phyloP scores from a whole-genome alignment of 208 protist species.

The Phytomonas francai region DNA sequence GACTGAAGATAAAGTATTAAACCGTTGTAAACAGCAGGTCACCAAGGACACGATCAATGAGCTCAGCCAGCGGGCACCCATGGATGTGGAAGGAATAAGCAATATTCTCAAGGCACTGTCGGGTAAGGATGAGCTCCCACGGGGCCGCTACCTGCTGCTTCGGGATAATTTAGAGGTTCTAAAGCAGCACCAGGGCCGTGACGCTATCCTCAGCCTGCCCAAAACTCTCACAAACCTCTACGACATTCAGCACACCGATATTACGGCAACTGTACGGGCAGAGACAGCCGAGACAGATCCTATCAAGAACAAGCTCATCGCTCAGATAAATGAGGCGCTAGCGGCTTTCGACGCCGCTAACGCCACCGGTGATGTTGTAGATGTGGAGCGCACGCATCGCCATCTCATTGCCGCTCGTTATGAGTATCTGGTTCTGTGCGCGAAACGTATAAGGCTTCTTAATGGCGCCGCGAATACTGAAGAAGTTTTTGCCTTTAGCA shows the following conservation, averaged over 20 bases:
- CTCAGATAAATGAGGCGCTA: constrained; percentile 40
- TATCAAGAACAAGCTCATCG: constrained; percentile 21
- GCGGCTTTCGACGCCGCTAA: constrained; percentile 35
- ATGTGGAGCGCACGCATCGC: constrained; percentile 64
- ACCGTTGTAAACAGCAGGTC: constrained; percentile 51
- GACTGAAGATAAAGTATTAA: constrained; percentile 55
- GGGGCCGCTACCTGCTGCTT: constrained; percentile 50
- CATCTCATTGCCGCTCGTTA: constrained; percentile 74
- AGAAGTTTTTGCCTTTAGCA: constrained; percentile 31
- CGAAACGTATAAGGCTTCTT: constrained; percentile 44
- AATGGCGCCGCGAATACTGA: constrained; percentile 22
- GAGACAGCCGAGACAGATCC: constrained; percentile 59
- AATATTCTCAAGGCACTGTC: constrained; percentile 39
- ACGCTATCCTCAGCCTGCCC: constrained; percentile 32
- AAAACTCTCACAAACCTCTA: constrained; percentile 52
- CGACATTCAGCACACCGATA: constrained; percentile 64
- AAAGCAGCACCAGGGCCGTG: constrained; percentile 31
- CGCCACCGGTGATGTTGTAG: constrained; percentile 47
- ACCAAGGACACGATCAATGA: constrained; percentile 33
- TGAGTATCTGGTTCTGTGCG: constrained; percentile 49
- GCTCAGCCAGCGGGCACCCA: constrained; percentile 26
- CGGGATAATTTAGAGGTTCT: constrained; percentile 50
- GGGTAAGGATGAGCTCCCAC: constrained; percentile 29
- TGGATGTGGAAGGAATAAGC: constrained; percentile 35
- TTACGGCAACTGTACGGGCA: constrained; percentile 40